Conservation (phyloP, 768 basidiomycete genomes). For the Crassisporium funariophilum region DNA sequence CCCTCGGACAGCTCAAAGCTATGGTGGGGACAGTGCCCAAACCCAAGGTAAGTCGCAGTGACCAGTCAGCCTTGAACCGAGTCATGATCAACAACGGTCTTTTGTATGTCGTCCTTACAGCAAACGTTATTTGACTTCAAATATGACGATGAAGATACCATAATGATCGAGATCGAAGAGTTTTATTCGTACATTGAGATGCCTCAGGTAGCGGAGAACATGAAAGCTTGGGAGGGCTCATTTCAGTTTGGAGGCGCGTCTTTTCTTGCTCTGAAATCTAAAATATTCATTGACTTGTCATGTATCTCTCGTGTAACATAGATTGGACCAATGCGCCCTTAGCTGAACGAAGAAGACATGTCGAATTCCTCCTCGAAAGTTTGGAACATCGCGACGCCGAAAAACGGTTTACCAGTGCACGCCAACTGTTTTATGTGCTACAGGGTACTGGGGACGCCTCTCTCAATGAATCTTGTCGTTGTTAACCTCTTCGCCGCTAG, state of each 20-base stretch:
- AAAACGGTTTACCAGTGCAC: slow-evolving; percentile 83
- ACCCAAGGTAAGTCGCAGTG: slow-evolving; percentile 79
- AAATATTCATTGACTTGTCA: neutral
- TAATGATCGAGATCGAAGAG: slow-evolving; percentile 95
- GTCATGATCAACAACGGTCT: neutral
- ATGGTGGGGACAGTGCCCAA: slow-evolving; percentile 71
- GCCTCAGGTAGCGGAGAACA: slow-evolving; percentile 84
- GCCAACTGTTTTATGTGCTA: slow-evolving; percentile 85
- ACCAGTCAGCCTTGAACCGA: slow-evolving; percentile 16
- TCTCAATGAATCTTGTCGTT: neutral
- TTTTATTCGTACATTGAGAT: slow-evolving; percentile 98
- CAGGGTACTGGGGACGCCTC: slow-evolving; percentile 62
- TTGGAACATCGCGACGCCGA: slow-evolving; percentile 86
- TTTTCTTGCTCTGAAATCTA: slow-evolving; percentile 4
- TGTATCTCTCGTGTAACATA: slow-evolving; percentile 6
- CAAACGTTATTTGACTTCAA: slow-evolving; percentile 89
- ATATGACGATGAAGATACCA: slow-evolving; percentile 95
- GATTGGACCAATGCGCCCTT: slow-evolving; percentile 80
- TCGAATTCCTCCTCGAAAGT: slow-evolving; percentile 82
- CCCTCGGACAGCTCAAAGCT: slow-evolving; percentile 77
- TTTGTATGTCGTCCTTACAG: slow-evolving; percentile 38
- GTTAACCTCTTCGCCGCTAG: slow-evolving; percentile 37
- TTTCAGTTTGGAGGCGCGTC: slow-evolving; percentile 71
- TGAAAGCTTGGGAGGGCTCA: slow-evolving; percentile 85
- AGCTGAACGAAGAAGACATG: slow-evolving; percentile 65